Percentiles rank a stretch among this genome's conserved stretches.
These are phyloP conservation scores for Monosporascus sp. DNA, from an alignment of 2,329 filamentous ascomycete species.

Conservation along the genomic window DNA sequence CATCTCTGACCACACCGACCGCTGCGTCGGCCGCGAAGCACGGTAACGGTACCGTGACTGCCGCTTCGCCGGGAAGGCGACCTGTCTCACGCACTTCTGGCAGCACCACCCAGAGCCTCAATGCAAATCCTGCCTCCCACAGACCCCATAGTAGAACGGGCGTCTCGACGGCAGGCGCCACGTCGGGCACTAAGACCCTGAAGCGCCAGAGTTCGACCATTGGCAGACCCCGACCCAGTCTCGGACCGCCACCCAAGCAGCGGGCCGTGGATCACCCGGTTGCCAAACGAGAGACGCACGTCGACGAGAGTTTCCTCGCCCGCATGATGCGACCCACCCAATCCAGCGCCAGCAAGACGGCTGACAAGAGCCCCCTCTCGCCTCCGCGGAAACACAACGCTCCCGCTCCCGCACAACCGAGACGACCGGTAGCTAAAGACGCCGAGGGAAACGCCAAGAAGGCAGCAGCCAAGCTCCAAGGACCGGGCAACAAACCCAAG, in stretches of 20 bases:
- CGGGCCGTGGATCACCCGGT: slow-evolving; percentile 41
- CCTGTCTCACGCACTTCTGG: slow-evolving; percentile 37
- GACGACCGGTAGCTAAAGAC: slow-evolving; percentile 12
- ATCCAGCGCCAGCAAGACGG: slow-evolving; percentile 60
- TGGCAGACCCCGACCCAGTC: slow-evolving; percentile 43
- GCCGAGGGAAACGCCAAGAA: slow-evolving; percentile 20
- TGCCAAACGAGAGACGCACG: slow-evolving; percentile 45
- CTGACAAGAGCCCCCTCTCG: slow-evolving; percentile 53
- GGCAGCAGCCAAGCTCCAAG: slow-evolving; percentile 17
- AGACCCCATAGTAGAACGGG: slow-evolving; percentile 45
- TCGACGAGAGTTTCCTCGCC: slow-evolving; percentile 70
- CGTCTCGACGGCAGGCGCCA: slow-evolving; percentile 22
- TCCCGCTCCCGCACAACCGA: slow-evolving; percentile 10
- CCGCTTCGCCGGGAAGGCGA: slow-evolving; percentile 26
- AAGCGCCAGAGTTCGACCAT: slow-evolving; percentile 42
- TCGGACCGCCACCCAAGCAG: slow-evolving; percentile 57
- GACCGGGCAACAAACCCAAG: slow-evolving; percentile 20
- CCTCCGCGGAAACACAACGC: slow-evolving; percentile 39
- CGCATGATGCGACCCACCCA: slow-evolving; percentile 77
- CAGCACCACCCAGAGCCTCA: slow-evolving; percentile 27
- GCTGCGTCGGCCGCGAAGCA: slow-evolving; percentile 63
- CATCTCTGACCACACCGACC: slow-evolving; percentile 65
- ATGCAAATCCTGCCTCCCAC: slow-evolving; percentile 19
- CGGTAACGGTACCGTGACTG: slow-evolving; percentile 25
- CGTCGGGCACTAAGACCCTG: slow-evolving; percentile 28